These are phyloP conservation scores for Talaromyces sp. DNA, from an alignment of 2,329 filamentous ascomycete genomes.

Conservation along the genomic window DNA sequence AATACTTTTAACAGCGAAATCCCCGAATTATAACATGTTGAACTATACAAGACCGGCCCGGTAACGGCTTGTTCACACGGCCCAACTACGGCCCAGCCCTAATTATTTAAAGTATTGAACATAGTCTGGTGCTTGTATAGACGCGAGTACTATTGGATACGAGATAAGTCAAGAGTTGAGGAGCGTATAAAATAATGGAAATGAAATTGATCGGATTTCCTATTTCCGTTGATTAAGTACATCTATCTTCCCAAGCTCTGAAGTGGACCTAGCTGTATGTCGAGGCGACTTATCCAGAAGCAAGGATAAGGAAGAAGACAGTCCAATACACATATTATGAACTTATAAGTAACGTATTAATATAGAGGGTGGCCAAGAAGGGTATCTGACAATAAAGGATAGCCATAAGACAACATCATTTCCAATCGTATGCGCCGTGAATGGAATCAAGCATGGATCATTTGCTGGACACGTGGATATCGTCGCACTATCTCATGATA, in stretches of 20 bases:
- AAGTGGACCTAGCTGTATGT: not conserved
- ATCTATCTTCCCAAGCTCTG: not conserved
- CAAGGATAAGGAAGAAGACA: not conserved
- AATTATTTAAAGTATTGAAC: not conserved
- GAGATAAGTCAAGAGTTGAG: too few relatives aligned
- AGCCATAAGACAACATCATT: not conserved
- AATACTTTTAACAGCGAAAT: not conserved
- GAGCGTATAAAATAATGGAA: too few relatives aligned
- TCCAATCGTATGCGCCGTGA: not conserved
- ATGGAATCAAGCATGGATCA: slow-evolving; percentile 59
- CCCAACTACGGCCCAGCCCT: not conserved
- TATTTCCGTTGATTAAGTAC: not conserved
- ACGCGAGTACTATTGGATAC: too few relatives aligned
- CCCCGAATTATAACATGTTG: not conserved
- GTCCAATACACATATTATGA: not conserved
- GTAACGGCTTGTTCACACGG: not conserved
- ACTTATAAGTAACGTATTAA: not conserved
- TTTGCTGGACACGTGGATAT: slow-evolving; percentile 77
- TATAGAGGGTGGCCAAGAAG: not conserved
- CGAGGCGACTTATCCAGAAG: not conserved
- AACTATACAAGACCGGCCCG: not conserved
- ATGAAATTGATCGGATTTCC: too few relatives aligned
- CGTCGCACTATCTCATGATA: slow-evolving; percentile 73
- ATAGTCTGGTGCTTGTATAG: not conserved
- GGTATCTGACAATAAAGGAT: slow-evolving; percentile 2